Base-by-base conservation (phyloP, 2,329 filamentous ascomycete species). In the Colletotrichum sp. region DNA sequence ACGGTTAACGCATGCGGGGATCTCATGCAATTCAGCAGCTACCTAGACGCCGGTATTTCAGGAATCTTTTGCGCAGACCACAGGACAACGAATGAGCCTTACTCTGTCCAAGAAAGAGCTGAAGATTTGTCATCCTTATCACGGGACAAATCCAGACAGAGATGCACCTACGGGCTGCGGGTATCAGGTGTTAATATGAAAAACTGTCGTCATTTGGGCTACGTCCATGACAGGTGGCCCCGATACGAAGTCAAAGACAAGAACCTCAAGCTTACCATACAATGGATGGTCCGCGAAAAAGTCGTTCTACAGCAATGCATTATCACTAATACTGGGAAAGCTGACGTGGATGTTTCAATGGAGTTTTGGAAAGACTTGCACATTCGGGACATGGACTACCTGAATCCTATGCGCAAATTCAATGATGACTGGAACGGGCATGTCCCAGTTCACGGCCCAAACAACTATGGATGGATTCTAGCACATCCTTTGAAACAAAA, bases 331-430 rank as follows among this genome's bases (percentile, higher is more conserved):
- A 39, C 13, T 1, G 62, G 62, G 6, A 6, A 26, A 15, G 4
- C 12, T 18, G 34, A 36, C 1, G 2, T 44, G 0, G 21, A 39
- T 2, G 2, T 65, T 1, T 1, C 32, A 44, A 65, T 65, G 8
- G 24, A 44, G 2, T 65, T 44, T 28, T 6, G n/a, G 3, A 39
- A 34, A 21, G 24, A 1, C 0, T 16, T 65, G 1, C 62, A 44
- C 32, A 65, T 65, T 18, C 62, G 62, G 15, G 34, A 65, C 8
- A 24, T 65, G 32, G 62, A 65, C 34, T 44, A 65, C 26, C 55
- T 59, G 55, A 0, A 28, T 28, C 26, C 55, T 1, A 4, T 21
- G 15, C 0, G 0, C 1, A 24, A 18, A 18, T 59, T 59, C 55
- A 59, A 59, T 21, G 55, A 59, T 0, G 21, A 59, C 1, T 59